Base-by-base conservation (phyloP, 352 stramenopile species). In the Salisapilia sapeloensis region DNA sequence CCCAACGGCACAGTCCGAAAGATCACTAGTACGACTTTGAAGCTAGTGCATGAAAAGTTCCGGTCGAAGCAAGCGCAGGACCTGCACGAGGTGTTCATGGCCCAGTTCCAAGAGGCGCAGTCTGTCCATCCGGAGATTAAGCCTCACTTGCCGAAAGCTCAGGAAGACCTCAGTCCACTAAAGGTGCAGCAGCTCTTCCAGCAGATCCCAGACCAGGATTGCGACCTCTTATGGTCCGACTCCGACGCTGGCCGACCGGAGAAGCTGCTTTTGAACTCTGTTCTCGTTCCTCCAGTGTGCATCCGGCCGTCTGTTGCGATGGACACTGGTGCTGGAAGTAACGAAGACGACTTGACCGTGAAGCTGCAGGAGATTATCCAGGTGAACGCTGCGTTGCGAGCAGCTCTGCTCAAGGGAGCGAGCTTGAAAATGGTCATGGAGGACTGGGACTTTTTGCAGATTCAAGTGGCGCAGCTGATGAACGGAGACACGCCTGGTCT, bases 321-420 rank as follows among this genome's bases (percentile, higher is more conserved):
- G 85, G 95, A 99, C 47, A 78, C 83, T 12, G 83, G 80, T 18
- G 69, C 59, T 10, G 94, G 93, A 7, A 96, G 70, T 43, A 99
- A 98, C 56, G 92, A 99, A 58, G 95, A 99, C 53, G 94, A 99
- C 53, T 82, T 99, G 33, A 98, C 94, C 0, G 84, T 98, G 16
- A 99, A 99, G 56, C 70, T 99, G 1, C 85, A 98, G 56, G 94
- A 99, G 54, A 98, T 99, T 55, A 77, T 99, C 29, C 93, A 98
- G 31, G 84, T 98, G 19, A 99, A 99, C 70, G 84, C 93, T 29
- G 91, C 92, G 10, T 63, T 99, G 2, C 71, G 89, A 34, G 60
- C 92, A 6, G 92, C 90, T 15, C 65, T 99, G 17, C 70, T 76
- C 24, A 93, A 97, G 25, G 96, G 96, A 23, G 89, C 85, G 23